Base-by-base conservation (phyloP, 2,329 filamentous ascomycete genomes). In the Penicillium sp. region DNA sequence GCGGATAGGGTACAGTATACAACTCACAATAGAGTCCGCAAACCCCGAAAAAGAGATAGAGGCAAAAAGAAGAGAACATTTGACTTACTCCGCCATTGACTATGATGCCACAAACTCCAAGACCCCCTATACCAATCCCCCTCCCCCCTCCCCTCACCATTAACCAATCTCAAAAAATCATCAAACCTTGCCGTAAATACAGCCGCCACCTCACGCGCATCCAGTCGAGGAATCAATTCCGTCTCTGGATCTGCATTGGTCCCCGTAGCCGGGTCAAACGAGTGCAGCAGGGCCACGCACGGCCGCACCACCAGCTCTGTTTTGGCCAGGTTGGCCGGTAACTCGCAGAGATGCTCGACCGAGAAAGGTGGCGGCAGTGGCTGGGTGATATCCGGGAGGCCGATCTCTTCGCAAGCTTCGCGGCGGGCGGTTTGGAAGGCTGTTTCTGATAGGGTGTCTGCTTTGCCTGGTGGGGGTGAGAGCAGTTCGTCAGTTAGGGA, bases 321-420 rank as follows among this genome's bases (percentile, higher is more conserved):
- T 70, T 86, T 86, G 8, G 91, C 90, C 17, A 93, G 84, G 71
- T 87, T 90, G 59, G 88, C 88, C 28, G 94, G 94, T 2, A 98
- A 84, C 73, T 90, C 86, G 80, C 93, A 96, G 47, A 98, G 86
- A 72, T 95, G 90, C 78, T 97, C 93, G 68, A 98, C 89, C 58
- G 84, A 84, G 79, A 97, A 97, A 0, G 91, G 91, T 13, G 82
- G 80, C 1, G 92, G 91, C 33, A 97, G 84, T 62, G 86, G 86
- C 72, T 93, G 87, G 68, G 88, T 84, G 72, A 89, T 83, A 49
- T 75, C 73, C 1, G 94, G 91, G 2, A 98, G 87, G 1, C 94
- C 94, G 67, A 98, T 97, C 76, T 98, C 94, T 76, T 98, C 94
- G 76, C 86, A 91, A 0, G 94, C 93, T 82, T 98, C 94, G 66